Conservation (phyloP, 2,329 filamentous ascomycete genomes). For the Phialophora macrospora region DNA sequence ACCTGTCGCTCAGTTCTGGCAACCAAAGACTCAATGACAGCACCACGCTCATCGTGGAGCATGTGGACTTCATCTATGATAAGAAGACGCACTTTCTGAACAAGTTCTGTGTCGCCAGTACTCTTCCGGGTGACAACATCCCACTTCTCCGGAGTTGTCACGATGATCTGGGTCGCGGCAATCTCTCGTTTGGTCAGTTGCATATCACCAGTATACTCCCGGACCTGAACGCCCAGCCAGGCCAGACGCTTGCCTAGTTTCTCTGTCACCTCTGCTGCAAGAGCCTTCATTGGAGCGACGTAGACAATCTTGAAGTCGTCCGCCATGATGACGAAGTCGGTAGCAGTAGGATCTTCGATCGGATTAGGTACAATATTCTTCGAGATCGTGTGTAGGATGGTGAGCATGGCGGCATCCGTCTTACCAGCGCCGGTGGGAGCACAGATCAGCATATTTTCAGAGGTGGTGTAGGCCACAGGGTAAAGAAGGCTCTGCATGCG, state of each 20-base stretch:
- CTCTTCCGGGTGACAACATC: slow-evolving; percentile 97
- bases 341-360: slow-evolving; percentile 71
- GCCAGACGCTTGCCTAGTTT: slow-evolving; percentile 89
- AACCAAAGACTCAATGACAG: slow-evolving; percentile 93
- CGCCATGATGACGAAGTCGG: slow-evolving; percentile 78
- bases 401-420: slow-evolving; percentile 97
- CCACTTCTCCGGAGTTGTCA: slow-evolving; percentile 99
- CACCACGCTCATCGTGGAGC: slow-evolving; percentile 96
- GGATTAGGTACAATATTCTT: slow-evolving; percentile 84
- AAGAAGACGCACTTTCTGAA: slow-evolving; percentile 92
- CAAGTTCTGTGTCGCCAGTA: slow-evolving; percentile 93
- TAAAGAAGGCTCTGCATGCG: slow-evolving; percentile 98
- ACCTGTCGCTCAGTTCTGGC: slow-evolving; percentile 94
- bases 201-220: slow-evolving; percentile 98
- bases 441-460: slow-evolving; percentile 98
- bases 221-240: slow-evolving; percentile 90
- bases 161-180: slow-evolving; percentile 93
- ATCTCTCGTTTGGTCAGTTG: slow-evolving; percentile 97
- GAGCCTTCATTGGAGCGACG: slow-evolving; percentile 97
- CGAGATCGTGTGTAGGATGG: slow-evolving; percentile 85
- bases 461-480: slow-evolving; percentile 91
- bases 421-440: slow-evolving; percentile 98
- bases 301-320: slow-evolving; percentile 99
- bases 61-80: slow-evolving; percentile 99
- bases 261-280: slow-evolving; percentile 93